A percentile compares a stretch with the other conserved stretches of the same genome.
Evolutionary conservation across 139 green algal species (phyloP).

Genomic region (Diplosphaera chodatii): DNA sequence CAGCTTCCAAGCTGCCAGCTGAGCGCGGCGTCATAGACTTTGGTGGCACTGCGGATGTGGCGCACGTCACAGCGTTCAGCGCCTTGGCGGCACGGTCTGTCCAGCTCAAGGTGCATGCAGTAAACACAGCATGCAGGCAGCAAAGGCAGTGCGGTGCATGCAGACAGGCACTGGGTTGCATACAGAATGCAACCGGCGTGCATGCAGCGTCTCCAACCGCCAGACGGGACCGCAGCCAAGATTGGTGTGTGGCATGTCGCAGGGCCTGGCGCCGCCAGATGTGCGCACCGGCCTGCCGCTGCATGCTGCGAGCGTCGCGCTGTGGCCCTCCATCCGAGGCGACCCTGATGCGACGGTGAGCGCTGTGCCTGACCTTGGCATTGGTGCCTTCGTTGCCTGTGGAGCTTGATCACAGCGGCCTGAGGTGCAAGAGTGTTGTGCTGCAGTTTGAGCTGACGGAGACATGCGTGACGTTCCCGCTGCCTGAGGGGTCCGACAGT

Average conservation of each 20-base stretch:
- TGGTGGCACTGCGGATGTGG: background rate
- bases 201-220: too few species aligned
- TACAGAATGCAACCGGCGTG: too few species aligned
- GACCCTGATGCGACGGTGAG: background rate
- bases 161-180: too few species aligned
- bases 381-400: too few species aligned
- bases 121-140: too few species aligned
- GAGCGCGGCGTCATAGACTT: background rate
- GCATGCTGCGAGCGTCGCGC: background rate
- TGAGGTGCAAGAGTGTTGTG: too few species aligned
- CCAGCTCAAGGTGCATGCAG: background rate
- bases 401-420: too few species aligned
- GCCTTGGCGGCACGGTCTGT: background rate
- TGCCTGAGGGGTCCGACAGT: background rate
- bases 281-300: background rate
- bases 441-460: background rate
- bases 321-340: background rate
- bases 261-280: background rate
- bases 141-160: too few species aligned
- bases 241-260: too few species aligned
- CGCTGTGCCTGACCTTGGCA: too few species aligned
- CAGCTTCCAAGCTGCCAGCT: background rate
- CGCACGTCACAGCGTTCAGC: background rate
- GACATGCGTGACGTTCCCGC: background rate
- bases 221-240: too few species aligned